These are phyloP conservation scores for Trypanosoma cruzi DNA, from an alignment of 208 protist species.

Conservation along the genomic window DNA sequence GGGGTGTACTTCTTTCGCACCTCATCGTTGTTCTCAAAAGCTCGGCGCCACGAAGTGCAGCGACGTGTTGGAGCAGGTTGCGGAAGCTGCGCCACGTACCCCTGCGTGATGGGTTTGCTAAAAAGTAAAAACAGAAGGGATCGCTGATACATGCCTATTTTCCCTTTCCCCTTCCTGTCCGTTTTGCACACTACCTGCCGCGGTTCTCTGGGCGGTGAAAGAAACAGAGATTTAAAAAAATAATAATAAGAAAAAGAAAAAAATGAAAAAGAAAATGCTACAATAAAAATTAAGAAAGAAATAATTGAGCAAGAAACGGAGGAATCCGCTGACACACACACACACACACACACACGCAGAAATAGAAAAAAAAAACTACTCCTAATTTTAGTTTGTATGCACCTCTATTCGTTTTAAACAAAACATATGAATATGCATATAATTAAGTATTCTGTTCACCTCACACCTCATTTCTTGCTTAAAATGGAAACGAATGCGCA, in stretches of 20 bases:
- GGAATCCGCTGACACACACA: not conserved
- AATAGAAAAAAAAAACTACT: not conserved
- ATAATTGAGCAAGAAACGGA: not conserved
- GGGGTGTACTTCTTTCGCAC: conserved; percentile 58
- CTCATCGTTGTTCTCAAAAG: conserved; percentile 62
- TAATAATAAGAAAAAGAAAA: conserved; percentile 8
- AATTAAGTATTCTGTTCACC: conserved; percentile 5
- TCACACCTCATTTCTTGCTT: not conserved
- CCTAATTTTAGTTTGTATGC: not conserved
- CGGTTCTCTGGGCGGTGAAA: too few relatives aligned
- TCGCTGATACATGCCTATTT: conserved; percentile 13
- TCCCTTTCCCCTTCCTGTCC: conserved; percentile 5
- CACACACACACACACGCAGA: not conserved
- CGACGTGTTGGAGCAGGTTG: conserved; percentile 27
- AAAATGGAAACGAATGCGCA: not conserved
- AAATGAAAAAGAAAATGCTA: conserved; percentile 14
- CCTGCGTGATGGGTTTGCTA: conserved; percentile 79
- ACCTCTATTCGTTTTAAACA: conserved; percentile 4
- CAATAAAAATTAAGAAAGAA: too few relatives aligned
- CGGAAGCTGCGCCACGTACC: conserved; percentile 70
- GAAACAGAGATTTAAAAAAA: too few relatives aligned
- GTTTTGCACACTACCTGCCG: not conserved
- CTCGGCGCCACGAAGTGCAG: conserved; percentile 52
- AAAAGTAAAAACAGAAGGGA: conserved; percentile 40
- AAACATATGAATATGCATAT: conserved; percentile 20